Conservation (phyloP, 805 yeast species). For the Nakazawaea ambrosiae region DNA sequence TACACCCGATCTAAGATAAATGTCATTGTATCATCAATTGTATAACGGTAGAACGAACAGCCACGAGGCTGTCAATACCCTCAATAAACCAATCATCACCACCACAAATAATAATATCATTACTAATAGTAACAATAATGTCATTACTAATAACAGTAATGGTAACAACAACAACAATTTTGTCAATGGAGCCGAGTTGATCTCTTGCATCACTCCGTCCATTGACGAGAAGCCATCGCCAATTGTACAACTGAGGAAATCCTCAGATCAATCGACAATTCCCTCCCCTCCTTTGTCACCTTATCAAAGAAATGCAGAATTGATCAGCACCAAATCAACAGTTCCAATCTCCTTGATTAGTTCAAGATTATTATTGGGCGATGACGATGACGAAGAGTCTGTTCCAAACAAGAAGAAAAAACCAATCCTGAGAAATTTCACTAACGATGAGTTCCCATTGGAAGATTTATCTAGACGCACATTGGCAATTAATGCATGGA, state of each 20-base stretch:
- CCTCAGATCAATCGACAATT: slow-evolving; percentile 18
- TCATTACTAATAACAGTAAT: neutral
- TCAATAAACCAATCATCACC: too few relatives aligned
- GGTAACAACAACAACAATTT: neutral
- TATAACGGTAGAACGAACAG: too few relatives aligned
- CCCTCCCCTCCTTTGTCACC: slow-evolving; percentile 34
- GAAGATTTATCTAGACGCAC: slow-evolving; percentile 38
- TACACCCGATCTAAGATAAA: too few relatives aligned
- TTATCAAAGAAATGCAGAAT: slow-evolving; percentile 23
- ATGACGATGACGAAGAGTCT: slow-evolving; percentile 10
- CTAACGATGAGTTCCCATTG: slow-evolving; percentile 34
- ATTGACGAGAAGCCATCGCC: slow-evolving; percentile 4
- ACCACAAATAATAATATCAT: neutral
- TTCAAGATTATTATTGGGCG: slow-evolving; percentile 9
- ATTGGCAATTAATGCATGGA: slow-evolving; percentile 47
- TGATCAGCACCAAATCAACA: slow-evolving; percentile 20
- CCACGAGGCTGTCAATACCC: too few relatives aligned
- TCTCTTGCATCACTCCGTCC: slow-evolving; percentile 4
- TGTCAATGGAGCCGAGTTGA: neutral
- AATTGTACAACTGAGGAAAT: slow-evolving; percentile 2
- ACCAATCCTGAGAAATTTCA: neutral
- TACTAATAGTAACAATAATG: neutral
- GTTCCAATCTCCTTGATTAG: slow-evolving; percentile 14
- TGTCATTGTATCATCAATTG: too few relatives aligned
- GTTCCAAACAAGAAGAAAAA: neutral